These are phyloP conservation scores for Cercospora zeae-maydis DNA, from an alignment of 2,329 filamentous ascomycete genomes.

Conservation along the genomic window DNA sequence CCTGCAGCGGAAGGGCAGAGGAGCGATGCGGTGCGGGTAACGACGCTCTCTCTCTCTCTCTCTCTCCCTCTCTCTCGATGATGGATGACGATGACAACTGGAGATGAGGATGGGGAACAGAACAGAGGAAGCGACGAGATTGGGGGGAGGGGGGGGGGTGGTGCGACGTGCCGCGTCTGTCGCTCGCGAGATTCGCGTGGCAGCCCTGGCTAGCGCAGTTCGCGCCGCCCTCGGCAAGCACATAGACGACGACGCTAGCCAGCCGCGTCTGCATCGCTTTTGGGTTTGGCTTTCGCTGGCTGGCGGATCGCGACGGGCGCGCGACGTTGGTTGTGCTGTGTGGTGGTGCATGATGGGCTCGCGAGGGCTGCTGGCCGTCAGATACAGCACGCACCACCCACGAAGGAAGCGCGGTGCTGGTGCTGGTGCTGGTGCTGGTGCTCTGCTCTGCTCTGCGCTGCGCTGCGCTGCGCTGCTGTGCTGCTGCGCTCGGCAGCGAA, in stretches of 20 bases:
- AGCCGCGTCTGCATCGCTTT: not conserved
- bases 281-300: not conserved
- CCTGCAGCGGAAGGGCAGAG: no score
- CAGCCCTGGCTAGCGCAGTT: not conserved
- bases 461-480: no score
- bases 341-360: no score
- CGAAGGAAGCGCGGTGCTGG: not conserved
- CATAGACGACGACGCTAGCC: not conserved
- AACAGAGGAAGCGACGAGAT: no score
- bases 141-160: not conserved
- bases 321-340: not conserved
- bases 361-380: not conserved
- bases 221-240: not conserved
- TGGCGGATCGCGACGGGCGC: not conserved
- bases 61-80: no score
- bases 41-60: no score
- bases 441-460: no score
- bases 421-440: not conserved
- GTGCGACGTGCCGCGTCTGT: not conserved
- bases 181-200: conserved; percentile 1
- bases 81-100: no score
- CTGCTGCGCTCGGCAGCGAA: not conserved
- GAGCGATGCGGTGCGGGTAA: no score
- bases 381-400: not conserved
- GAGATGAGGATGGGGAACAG: no score